Conservation (phyloP, 768 basidiomycete genomes). For the Lactarius hengduanensis region DNA sequence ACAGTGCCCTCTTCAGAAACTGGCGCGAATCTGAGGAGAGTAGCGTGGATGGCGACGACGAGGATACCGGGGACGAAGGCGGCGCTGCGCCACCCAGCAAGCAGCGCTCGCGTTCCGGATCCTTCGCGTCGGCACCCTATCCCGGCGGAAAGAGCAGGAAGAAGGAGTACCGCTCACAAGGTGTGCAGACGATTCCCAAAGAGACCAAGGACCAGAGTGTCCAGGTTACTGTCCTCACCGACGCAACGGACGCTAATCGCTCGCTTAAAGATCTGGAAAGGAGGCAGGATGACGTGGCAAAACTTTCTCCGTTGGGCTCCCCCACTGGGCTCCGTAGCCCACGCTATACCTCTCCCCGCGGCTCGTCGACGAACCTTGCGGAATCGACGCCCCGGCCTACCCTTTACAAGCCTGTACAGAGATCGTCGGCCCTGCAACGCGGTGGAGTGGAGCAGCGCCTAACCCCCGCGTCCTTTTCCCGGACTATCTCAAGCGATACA, state of each 20-base stretch:
- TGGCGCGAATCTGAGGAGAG: conserved; percentile 62
- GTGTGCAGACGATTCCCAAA: conserved; percentile 65
- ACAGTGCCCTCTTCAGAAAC: conserved; percentile 40
- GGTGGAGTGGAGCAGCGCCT: conserved; percentile 16
- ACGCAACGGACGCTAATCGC: conserved; percentile 26
- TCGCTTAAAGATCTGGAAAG: conserved; percentile 27
- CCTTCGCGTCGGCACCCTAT: conserved; percentile 38
- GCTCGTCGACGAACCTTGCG: conserved; percentile 28
- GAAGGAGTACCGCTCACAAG: conserved; percentile 61
- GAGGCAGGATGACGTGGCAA: conserved; percentile 24
- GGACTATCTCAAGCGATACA: conserved; percentile 48
- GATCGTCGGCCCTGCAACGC: conserved; percentile 24
- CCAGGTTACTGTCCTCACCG: conserved; percentile 47
- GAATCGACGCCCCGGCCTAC: conserved; percentile 22
- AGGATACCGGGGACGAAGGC: conserved; percentile 46
- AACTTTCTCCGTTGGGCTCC: conserved; percentile 34
- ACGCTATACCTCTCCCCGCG: conserved; percentile 30
- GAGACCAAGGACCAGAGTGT: conserved; percentile 56
- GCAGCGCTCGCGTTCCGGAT: conserved; percentile 34
- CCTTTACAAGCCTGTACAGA: conserved; percentile 21
- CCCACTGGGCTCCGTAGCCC: conserved; percentile 33
- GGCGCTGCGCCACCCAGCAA: conserved; percentile 33
- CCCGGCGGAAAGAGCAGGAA: conserved; percentile 40
- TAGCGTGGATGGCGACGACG: conserved; percentile 81
- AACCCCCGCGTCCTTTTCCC: conserved; percentile 33